phyloP scores from a whole-genome alignment of 78 protist genomes.

The Dictyostelium purpureum region DNA sequence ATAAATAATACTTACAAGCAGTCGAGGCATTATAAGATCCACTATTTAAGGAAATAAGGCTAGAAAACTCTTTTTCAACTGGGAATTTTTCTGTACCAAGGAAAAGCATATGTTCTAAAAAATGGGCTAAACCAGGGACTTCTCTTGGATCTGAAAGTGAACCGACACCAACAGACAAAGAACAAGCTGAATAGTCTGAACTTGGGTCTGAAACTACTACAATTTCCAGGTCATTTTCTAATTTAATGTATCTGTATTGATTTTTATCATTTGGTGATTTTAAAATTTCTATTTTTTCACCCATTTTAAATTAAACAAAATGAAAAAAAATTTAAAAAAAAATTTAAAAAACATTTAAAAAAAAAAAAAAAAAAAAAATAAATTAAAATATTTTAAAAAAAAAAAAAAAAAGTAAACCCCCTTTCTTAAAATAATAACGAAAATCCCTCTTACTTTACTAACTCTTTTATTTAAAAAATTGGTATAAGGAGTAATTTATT shows the following conservation, averaged over 20 bases:
- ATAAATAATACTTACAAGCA: conserved; percentile 2
- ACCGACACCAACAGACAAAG: conserved; percentile 54
- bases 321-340: too few relatives aligned
- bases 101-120: conserved; percentile 86
- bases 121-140: conserved; percentile 88
- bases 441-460: too few relatives aligned
- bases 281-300: neutral
- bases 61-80: conserved; percentile 41
- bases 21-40: conserved; percentile 34
- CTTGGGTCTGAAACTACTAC: conserved; percentile 7
- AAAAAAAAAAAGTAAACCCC: too few relatives aligned
- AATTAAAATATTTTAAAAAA: too few relatives aligned
- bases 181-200: conserved; percentile 20
- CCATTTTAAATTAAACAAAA: too few relatives aligned
- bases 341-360: too few relatives aligned
- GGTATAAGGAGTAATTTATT: too few relatives aligned
- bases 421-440: too few relatives aligned
- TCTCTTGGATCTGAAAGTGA: conserved; percentile 73
- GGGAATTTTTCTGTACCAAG: conserved; percentile 81
- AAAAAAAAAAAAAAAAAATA: too few relatives aligned
- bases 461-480: too few relatives aligned
- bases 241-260: conserved; percentile 25
- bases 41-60: neutral
- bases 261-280: conserved; percentile 69
- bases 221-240: conserved; percentile 44